phyloP scores from a whole-genome alignment of 2,329 filamentous ascomycete genomes.

The Arthrobotrys sinensis region DNA sequence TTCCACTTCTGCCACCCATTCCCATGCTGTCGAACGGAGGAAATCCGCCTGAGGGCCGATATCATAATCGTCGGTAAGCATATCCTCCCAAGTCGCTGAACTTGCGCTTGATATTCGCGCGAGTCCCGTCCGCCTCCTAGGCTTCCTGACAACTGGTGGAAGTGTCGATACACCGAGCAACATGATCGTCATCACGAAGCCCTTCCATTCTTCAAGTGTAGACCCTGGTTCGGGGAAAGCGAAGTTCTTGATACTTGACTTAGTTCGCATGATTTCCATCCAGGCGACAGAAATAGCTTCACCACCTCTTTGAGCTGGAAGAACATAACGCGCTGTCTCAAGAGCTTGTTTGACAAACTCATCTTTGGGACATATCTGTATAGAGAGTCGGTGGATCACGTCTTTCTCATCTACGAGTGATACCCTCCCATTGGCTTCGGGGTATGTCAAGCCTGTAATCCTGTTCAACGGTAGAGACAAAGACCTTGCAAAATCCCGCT shows the following conservation, averaged over 20 bases:
- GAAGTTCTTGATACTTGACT: constrained; percentile 53
- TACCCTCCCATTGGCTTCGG: constrained; percentile 63
- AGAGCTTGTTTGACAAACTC: constrained; percentile 63
- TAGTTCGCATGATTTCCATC: constrained; percentile 63
- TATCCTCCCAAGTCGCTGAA: constrained; percentile 67
- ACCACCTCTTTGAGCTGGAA: constrained; percentile 61
- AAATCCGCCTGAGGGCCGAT: constrained; percentile 64
- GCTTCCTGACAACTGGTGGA: constrained; percentile 62
- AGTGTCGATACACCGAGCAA: constrained; percentile 63
- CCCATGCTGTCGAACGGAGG: constrained; percentile 77
- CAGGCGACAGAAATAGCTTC: constrained; percentile 63
- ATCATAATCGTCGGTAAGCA: constrained; percentile 63
- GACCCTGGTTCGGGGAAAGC: constrained; percentile 56
- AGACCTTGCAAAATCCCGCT: constrained; percentile 63
- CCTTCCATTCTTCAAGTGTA: constrained; percentile 63
- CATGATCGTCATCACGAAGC: constrained; percentile 64
- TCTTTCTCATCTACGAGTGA: constrained; percentile 64
- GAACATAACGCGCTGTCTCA: constrained; percentile 63
- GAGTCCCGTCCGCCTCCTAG: constrained; percentile 64
- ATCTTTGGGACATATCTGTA: constrained; percentile 63
- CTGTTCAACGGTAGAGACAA: constrained; percentile 63
- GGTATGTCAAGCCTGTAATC: constrained; percentile 62
- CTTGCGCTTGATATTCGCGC: constrained; percentile 67
- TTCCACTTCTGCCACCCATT: constrained; percentile 78
- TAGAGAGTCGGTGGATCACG: constrained; percentile 63